Conservation (phyloP, 2,329 filamentous ascomycete genomes). For the Fusarium veterinarium region DNA sequence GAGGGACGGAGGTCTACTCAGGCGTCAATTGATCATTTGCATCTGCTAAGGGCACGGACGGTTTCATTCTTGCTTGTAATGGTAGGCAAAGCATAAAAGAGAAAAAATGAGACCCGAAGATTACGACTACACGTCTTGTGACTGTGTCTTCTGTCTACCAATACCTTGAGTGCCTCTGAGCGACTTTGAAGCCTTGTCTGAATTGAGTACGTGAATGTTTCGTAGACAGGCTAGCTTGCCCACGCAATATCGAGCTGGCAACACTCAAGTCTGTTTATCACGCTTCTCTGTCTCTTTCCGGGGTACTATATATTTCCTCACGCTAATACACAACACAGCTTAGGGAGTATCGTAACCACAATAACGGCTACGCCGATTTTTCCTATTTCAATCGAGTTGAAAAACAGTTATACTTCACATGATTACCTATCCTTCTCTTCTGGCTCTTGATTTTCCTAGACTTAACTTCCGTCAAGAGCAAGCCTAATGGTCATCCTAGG, state of each 20-base stretch:
- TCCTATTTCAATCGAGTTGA: neutral
- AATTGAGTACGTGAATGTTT: neutral
- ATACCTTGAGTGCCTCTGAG: neutral
- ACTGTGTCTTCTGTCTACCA: slow-evolving; percentile 44
- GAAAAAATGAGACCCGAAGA: slow-evolving; percentile 52
- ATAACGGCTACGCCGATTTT: neutral
- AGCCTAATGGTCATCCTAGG: neutral
- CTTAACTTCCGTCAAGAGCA: neutral
- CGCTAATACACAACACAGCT: neutral
- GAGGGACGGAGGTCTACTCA: slow-evolving; percentile 53
- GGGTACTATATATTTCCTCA: neutral
- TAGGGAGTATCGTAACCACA: neutral
- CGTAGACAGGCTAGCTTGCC: neutral
- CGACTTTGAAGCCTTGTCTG: neutral
- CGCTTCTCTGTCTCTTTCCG: neutral
- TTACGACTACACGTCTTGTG: slow-evolving; percentile 44
- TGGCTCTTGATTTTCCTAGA: neutral
- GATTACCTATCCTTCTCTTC: neutral
- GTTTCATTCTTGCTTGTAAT: slow-evolving; percentile 55
- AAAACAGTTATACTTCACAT: neutral
- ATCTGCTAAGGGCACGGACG: slow-evolving; percentile 54
- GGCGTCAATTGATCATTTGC: slow-evolving; percentile 58
- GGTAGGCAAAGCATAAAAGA: slow-evolving; percentile 52
- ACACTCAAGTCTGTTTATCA: neutral
- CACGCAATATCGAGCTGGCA: neutral